Evolutionary conservation across 2,329 filamentous ascomycete species (phyloP).

Genomic region (Colletotrichum sojae): DNA sequence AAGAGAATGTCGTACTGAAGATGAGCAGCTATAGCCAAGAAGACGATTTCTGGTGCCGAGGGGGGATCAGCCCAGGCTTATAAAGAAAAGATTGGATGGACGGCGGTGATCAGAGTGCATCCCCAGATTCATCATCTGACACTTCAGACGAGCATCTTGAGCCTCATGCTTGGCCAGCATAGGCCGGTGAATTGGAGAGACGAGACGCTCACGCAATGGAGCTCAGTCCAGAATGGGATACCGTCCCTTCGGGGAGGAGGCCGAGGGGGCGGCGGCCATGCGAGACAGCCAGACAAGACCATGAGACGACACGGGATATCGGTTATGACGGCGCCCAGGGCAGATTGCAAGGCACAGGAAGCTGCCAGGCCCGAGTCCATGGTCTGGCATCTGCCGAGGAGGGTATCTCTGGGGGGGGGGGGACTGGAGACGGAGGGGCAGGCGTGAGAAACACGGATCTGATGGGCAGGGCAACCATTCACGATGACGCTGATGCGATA

Average conservation of each 20-base stretch:
- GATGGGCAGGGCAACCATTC: neutral
- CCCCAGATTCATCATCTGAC: slow-evolving; percentile 19
- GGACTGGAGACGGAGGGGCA: neutral
- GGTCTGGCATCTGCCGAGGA: slow-evolving; percentile 22
- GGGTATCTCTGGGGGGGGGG: neutral
- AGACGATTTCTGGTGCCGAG: slow-evolving; percentile 7
- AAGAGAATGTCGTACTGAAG: slow-evolving; percentile 34
- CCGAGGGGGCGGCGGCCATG: neutral
- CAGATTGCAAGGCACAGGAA: slow-evolving; percentile 27
- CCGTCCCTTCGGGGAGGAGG: neutral
- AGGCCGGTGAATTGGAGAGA: neutral
- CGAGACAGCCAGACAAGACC: slow-evolving; percentile 9
- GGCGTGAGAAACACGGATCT: slow-evolving; percentile 2
- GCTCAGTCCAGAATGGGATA: neutral
- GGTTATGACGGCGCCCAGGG: slow-evolving; percentile 3
- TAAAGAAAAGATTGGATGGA: slow-evolving; percentile 30
- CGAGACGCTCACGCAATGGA: slow-evolving; percentile 1
- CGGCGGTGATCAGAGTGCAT: slow-evolving; percentile 17
- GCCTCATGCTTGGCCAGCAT: slow-evolving; percentile 15
- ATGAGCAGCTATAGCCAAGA: slow-evolving; percentile 35
- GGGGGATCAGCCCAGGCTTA: slow-evolving; percentile 30
- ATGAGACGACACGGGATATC: slow-evolving; percentile 25
- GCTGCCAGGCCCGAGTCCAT: slow-evolving; percentile 9
- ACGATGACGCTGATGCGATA: slow-evolving; percentile 12
- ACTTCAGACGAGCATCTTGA: slow-evolving; percentile 31